Evolutionary conservation across 2,329 filamentous ascomycete species (phyloP).

Genomic region (Aspergillus felis): DNA sequence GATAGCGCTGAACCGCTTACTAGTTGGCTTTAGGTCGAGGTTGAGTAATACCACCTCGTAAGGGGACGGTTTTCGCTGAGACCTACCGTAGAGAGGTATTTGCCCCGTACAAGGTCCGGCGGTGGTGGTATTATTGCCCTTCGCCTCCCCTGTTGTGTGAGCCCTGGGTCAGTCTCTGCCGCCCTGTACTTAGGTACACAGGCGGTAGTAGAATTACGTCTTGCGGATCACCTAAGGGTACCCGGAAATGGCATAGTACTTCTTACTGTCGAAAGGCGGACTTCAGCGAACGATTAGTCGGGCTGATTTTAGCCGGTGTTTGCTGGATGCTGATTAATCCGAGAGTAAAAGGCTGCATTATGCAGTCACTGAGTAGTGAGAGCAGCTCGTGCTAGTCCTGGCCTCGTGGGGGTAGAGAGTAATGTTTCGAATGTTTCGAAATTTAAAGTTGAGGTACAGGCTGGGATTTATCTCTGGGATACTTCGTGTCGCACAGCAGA

Average conservation of each 20-base stretch:
- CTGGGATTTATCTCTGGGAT: background rate
- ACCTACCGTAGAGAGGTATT: no score
- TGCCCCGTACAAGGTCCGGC: background rate
- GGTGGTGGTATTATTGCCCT: background rate
- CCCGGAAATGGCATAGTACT: background rate
- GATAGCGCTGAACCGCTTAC: background rate
- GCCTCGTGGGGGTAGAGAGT: background rate
- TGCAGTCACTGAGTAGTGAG: background rate
- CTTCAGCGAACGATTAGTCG: background rate
- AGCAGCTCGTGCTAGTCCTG: slow-evolving; percentile 10
- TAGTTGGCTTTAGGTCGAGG: background rate
- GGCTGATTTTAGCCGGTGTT: background rate
- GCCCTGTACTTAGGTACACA: background rate
- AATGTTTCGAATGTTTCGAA: background rate
- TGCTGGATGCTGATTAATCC: background rate
- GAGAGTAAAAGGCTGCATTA: background rate
- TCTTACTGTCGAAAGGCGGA: background rate
- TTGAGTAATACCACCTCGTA: background rate
- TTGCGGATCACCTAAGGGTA: background rate
- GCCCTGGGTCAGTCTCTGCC: background rate
- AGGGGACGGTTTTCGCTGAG: background rate
- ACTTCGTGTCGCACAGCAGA: background rate
- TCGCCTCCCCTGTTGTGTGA: background rate
- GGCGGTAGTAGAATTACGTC: background rate
- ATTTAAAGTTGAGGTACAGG: background rate